Percentiles rank a stretch among this genome's conserved stretches.
These are phyloP conservation scores for Argentina anserina DNA, from an alignment of 306 rosid species.

Conservation along the genomic window DNA sequence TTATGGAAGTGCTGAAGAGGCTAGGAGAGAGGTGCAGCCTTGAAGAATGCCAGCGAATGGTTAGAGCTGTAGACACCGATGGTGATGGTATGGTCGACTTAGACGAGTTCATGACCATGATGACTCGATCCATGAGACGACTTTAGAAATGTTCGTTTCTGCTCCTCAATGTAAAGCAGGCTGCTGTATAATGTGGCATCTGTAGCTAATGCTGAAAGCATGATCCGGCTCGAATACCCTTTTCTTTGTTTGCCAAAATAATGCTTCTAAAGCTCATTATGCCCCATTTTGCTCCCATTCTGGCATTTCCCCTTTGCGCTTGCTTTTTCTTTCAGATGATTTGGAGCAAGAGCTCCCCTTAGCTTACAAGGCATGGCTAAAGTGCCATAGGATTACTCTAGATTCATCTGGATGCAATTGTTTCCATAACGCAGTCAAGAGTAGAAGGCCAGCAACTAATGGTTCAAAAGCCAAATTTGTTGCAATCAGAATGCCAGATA, in stretches of 20 bases:
- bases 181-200: not conserved
- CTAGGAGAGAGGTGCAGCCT: conserved; percentile 71
- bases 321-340: not conserved
- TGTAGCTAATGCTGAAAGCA: too few species aligned
- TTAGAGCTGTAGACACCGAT: conserved; percentile 66
- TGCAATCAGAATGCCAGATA: not conserved
- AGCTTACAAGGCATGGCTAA: not conserved
- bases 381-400: not conserved
- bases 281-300: not conserved
- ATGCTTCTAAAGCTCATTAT: not conserved
- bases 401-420: not conserved
- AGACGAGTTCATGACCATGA: conserved; percentile 78
- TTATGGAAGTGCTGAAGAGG: conserved; percentile 51
- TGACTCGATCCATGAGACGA: conserved; percentile 46
- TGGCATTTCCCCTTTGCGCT: not conserved
- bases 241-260: not conserved
- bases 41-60: conserved; percentile 69
- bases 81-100: conserved; percentile 84
- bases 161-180: not conserved
- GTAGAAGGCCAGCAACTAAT: not conserved
- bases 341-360: not conserved
- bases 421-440: not conserved
- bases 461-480: not conserved
- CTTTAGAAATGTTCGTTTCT: not conserved
- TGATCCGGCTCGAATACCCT: not conserved